These are phyloP conservation scores for Sambucus nigra DNA, from an alignment of 129 eudicot genomes.

Conservation along the genomic window DNA sequence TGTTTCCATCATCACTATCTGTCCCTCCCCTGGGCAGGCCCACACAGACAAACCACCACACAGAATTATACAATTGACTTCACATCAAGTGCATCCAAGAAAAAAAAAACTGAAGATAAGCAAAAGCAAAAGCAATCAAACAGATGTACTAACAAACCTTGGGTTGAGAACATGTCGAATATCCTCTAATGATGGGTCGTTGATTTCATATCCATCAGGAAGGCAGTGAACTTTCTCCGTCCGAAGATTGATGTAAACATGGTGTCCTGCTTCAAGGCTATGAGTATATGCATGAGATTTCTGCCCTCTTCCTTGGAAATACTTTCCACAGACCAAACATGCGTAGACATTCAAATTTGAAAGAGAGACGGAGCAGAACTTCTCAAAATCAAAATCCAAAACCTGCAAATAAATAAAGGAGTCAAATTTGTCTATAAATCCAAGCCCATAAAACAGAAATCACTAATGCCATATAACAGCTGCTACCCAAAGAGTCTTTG, in stretches of 20 bases:
- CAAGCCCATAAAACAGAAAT: neutral
- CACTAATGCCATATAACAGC: neutral
- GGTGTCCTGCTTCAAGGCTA: conserved; percentile 98
- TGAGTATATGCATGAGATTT: conserved; percentile 97
- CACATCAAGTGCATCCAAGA: neutral
- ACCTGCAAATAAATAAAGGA: conserved; percentile 49
- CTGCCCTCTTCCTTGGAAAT: conserved; percentile 94
- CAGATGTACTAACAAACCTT: conserved; percentile 32
- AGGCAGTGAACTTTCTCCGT: conserved; percentile 93
- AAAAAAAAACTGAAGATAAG: neutral
- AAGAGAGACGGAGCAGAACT: conserved; percentile 83
- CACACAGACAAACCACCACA: too few relatives aligned
- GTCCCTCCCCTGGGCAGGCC: too few relatives aligned
- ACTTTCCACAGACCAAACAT: conserved; percentile 94
- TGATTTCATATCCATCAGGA: conserved; percentile 95
- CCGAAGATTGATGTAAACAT: conserved; percentile 84
- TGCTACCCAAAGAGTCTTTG: neutral
- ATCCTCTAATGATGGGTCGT: conserved; percentile 91
- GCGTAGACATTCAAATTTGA: conserved; percentile 95
- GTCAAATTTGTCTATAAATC: neutral
- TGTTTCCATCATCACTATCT: too few relatives aligned
- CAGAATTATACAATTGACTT: too few relatives aligned
- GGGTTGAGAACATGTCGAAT: conserved; percentile 90
- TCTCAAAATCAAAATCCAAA: conserved; percentile 95
- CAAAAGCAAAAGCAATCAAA: neutral